Base-by-base conservation (phyloP, 768 basidiomycete species). In the Rhizopogon sp. region DNA sequence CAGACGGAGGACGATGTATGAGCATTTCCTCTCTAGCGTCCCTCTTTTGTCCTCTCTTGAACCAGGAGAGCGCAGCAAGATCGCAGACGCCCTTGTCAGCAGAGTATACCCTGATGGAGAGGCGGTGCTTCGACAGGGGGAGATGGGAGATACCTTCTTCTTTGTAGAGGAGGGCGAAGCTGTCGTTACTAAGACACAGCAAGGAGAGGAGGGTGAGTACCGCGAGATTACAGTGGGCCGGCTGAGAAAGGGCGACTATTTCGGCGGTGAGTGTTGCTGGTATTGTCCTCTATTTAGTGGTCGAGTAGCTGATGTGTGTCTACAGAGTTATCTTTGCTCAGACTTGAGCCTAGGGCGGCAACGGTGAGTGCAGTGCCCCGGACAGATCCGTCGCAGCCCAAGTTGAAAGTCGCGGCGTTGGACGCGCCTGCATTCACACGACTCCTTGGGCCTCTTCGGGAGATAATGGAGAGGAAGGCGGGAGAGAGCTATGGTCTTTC, bases 111-210 rank as follows among this genome's bases (percentile, higher is more conserved):
- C 79, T 39, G 88, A 93, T 61, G 95, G 93, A 17, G 86, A 93
- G 62, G 81, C 85, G 3, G 92, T 99, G 29, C 93, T 99, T 51
- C 78, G 77, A 46, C 88, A 98, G 70, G 96, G 96, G 53, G 97
- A 99, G 60, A 85, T 91, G 74, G 96, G 97, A 7, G 93, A 96
- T 64, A 94, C 92, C 39, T 98, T 98, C 75, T 99, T 93, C 78
- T 94, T 99, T 58, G 85, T 99, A 33, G 97, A 98, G 68, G 92
- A 92, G 62, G 96, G 96, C 16, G 85, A 90, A 60, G 96, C 96
- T 2, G 76, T 84, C 46, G 94, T 92, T 0, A 88, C 89, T 43
- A 95, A 97, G 74, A 74, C 75, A 43, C 82, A 85, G 55, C 75
- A 77, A 55, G 74, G 70, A 39, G 84, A 82, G 16, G 79, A 81